phyloP scores from a whole-genome alignment of 805 yeast genomes.

The Ogataea salicorniae region DNA sequence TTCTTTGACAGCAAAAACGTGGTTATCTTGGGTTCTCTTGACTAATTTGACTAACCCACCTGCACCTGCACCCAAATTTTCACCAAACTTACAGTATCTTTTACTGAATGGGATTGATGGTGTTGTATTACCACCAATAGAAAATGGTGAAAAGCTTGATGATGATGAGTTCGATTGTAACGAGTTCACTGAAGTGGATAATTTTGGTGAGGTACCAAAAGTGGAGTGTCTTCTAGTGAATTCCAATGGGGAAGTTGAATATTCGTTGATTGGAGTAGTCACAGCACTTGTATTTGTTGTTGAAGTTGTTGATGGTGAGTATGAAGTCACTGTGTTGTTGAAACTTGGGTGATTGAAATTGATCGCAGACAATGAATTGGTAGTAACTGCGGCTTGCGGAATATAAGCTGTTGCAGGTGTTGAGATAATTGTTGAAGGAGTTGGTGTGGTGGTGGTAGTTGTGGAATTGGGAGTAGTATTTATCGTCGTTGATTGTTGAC shows the following conservation, averaged over 20 bases:
- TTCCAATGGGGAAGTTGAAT: constrained; percentile 20
- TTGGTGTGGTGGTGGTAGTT: constrained; percentile 5
- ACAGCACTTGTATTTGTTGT: constrained; percentile 5
- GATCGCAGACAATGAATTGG: constrained; percentile 9
- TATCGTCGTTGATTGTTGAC: constrained; percentile 17
- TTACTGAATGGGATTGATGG: constrained; percentile 61
- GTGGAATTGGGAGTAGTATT: constrained; percentile 7
- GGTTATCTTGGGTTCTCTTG: constrained; percentile 57
- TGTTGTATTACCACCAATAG: constrained; percentile 35
- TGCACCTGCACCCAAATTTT: constrained; percentile 89
- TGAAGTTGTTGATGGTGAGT: constrained; percentile 2
- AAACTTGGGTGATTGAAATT: constrained; percentile 13
- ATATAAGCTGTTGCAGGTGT: constrained; percentile 1
- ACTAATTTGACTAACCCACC: constrained; percentile 86
- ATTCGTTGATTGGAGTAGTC: constrained; percentile 11
- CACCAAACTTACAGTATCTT: constrained; percentile 77
- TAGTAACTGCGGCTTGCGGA: constrained; percentile 3
- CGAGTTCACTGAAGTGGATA: not conserved
- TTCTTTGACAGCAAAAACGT: constrained; percentile 88
- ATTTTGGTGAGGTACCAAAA: constrained; percentile 10
- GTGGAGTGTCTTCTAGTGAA: constrained; percentile 10
- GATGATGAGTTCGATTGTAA: constrained; percentile 7
- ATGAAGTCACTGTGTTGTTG: constrained; percentile 1
- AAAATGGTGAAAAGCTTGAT: constrained; percentile 13
- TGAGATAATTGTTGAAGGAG: not conserved